Conservation (phyloP, 78 protist genomes). For the Pelomyxa schiedti region DNA sequence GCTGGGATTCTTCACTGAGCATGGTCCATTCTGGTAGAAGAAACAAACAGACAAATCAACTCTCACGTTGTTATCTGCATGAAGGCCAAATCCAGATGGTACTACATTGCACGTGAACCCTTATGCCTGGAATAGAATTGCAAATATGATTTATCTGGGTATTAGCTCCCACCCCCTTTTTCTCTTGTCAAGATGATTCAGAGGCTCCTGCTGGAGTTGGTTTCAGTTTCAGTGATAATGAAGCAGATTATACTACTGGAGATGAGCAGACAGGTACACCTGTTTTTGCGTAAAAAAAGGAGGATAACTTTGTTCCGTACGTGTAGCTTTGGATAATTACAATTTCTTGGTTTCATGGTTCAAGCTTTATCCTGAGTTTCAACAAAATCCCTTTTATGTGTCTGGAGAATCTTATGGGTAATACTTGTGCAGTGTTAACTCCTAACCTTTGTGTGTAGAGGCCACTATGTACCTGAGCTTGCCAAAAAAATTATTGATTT, state of each 20-base stretch:
- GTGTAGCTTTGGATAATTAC: conserved; percentile 10
- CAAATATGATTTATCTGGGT: conserved; percentile 34
- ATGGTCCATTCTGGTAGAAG: not conserved
- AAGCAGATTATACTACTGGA: not conserved
- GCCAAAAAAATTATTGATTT: not conserved
- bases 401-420: conserved; percentile 63
- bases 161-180: too few relatives aligned
- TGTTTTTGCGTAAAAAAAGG: too few relatives aligned
- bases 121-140: conserved; percentile 34
- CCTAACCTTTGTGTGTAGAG: too few relatives aligned
- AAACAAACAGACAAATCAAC: too few relatives aligned
- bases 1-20: not conserved
- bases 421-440: too few relatives aligned
- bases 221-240: not conserved
- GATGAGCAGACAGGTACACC: conserved; percentile 20
- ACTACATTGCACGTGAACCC: not conserved
- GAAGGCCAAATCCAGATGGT: not conserved
- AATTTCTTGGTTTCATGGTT: conserved; percentile 16
- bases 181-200: too few relatives aligned
- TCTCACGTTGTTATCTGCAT: not conserved
- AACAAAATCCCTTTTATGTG: conserved; percentile 2
- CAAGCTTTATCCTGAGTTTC: conserved; percentile 14
- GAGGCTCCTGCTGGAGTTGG: conserved; percentile 5
- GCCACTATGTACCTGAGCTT: conserved; percentile 33
- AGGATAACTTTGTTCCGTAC: too few relatives aligned